phyloP scores from a whole-genome alignment of 1,284 basidiomycete genomes.

The Puccinia hordei region DNA sequence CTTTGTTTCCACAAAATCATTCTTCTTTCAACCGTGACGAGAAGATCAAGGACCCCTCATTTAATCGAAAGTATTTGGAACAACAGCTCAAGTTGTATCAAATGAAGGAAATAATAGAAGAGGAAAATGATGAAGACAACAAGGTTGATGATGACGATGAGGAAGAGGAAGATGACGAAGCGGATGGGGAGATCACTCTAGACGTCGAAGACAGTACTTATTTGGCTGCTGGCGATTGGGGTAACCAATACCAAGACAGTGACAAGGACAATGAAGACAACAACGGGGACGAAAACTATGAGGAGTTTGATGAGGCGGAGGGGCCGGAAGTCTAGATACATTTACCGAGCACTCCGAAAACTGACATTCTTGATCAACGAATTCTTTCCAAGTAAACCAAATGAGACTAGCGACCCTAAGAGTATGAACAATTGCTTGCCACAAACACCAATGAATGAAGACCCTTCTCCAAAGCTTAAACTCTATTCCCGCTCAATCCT shows the following conservation, averaged over 20 bases:
- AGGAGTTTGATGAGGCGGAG: too few species aligned
- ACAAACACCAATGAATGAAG: slow-evolving; percentile 54
- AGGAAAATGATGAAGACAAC: too few species aligned
- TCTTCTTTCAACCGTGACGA: not conserved
- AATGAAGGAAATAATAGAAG: not conserved
- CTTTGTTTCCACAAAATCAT: not conserved
- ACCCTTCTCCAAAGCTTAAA: slow-evolving; percentile 51
- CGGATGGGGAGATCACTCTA: not conserved
- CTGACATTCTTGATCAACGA: too few species aligned
- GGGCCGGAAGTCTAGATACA: too few species aligned
- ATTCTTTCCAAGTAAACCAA: too few species aligned
- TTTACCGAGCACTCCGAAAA: too few species aligned
- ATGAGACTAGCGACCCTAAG: too few species aligned
- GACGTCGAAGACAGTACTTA: not conserved
- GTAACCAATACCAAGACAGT: not conserved
- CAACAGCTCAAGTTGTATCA: not conserved
- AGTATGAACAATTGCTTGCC: slow-evolving; percentile 52
- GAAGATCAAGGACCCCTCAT: not conserved
- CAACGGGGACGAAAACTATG: too few species aligned
- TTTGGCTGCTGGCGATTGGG: slow-evolving; percentile 2
- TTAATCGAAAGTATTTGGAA: slow-evolving; percentile 16
- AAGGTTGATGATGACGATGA: not conserved
- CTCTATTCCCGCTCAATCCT: slow-evolving; percentile 66
- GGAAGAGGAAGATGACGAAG: not conserved
- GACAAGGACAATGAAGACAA: not conserved